Evolutionary conservation across 352 stramenopile genomes (phyloP).

Genomic region (Blastocystis sp.): DNA sequence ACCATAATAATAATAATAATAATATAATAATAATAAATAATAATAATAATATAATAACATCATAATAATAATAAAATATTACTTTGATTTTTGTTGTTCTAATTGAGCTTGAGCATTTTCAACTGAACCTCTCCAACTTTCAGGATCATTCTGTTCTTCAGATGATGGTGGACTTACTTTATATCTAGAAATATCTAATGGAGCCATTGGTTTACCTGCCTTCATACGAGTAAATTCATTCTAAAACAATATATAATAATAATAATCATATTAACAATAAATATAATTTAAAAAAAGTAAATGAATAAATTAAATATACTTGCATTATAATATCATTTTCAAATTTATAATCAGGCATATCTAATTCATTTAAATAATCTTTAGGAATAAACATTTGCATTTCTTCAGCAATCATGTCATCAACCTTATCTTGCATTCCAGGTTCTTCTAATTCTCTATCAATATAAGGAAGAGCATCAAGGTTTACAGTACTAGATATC

Average conservation of each 20-base stretch:
- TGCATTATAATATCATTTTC: background rate
- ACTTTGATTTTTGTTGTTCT: conserved; percentile 28
- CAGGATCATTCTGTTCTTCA: background rate
- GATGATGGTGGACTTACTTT: background rate
- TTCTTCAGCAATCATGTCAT: conserved; percentile 11
- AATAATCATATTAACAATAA: no score
- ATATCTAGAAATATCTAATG: conserved; percentile 22
- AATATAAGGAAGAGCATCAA: conserved; percentile 13
- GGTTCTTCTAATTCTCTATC: conserved; percentile 26
- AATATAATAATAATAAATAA: no score
- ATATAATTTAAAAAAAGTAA: no score
- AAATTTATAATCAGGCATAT: conserved; percentile 23
- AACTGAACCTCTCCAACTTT: conserved; percentile 1
- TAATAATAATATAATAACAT: no score
- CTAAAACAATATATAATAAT: background rate
- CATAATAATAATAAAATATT: no score
- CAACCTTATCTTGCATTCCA: conserved; percentile 14
- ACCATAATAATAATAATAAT: no score
- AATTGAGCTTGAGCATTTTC: conserved; percentile 1
- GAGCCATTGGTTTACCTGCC: background rate
- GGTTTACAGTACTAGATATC: background rate
- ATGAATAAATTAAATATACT: background rate
- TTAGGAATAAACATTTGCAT: conserved; percentile 19
- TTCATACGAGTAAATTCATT: conserved; percentile 4
- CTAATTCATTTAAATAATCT: conserved; percentile 14